A percentile compares a stretch with the other conserved stretches of the same genome.
These are phyloP conservation scores for Cyberlindnera samutprakarnensis DNA, from an alignment of 805 yeast genomes.

Conservation along the genomic window DNA sequence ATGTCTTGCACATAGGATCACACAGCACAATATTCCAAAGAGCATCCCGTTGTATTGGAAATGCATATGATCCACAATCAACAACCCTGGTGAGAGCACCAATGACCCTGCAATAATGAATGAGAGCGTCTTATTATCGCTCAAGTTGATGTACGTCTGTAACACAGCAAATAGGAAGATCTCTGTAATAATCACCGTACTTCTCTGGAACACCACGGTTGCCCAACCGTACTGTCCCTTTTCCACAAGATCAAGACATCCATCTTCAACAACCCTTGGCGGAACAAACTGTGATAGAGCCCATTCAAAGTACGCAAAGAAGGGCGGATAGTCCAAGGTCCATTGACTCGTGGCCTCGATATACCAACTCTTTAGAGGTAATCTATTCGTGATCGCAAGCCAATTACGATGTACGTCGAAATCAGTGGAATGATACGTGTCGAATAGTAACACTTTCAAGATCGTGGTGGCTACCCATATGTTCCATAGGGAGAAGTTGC, in stretches of 20 bases:
- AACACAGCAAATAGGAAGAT: slow-evolving; percentile 59
- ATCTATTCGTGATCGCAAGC: slow-evolving; percentile 78
- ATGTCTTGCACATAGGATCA: slow-evolving; percentile 64
- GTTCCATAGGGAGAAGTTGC: slow-evolving; percentile 50
- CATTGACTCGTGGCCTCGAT: slow-evolving; percentile 70
- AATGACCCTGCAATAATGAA: slow-evolving; percentile 78
- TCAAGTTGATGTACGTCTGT: slow-evolving; percentile 58
- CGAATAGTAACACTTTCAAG: slow-evolving; percentile 54
- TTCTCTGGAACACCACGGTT: slow-evolving; percentile 77
- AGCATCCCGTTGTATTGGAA: slow-evolving; percentile 95
- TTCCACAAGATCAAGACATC: slow-evolving; percentile 63
- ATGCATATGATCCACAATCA: slow-evolving; percentile 91
- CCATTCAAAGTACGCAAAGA: slow-evolving; percentile 95
- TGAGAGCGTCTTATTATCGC: slow-evolving; percentile 34
- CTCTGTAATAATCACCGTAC: slow-evolving; percentile 76
- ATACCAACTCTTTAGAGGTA: slow-evolving; percentile 82
- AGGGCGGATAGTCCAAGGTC: slow-evolving; percentile 97
- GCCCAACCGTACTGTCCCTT: slow-evolving; percentile 66
- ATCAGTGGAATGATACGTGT: slow-evolving; percentile 89
- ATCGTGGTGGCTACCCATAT: slow-evolving; percentile 58
- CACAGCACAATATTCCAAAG: slow-evolving; percentile 72
- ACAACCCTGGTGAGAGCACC: slow-evolving; percentile 80
- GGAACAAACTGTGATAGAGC: slow-evolving; percentile 67
- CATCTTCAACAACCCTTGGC: slow-evolving; percentile 51
- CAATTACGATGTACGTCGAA: slow-evolving; percentile 97